These are phyloP conservation scores for Umbelopsis sp. DNA, from an alignment of 192 early-diverging fungal species.

Conservation along the genomic window DNA sequence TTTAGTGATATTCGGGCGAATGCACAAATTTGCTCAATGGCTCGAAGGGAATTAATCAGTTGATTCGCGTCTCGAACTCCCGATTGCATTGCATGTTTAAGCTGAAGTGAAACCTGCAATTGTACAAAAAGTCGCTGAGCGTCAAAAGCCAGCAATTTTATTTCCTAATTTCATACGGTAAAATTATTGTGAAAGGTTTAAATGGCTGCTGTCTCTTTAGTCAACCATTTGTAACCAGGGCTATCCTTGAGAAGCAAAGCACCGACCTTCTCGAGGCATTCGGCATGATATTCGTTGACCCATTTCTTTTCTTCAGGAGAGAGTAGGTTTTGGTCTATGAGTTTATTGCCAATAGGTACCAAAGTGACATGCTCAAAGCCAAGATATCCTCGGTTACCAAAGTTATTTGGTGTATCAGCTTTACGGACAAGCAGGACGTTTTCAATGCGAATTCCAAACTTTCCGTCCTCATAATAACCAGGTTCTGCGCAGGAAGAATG, in stretches of 20 bases:
- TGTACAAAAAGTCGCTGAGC: not conserved
- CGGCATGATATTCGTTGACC: slow-evolving; percentile 85
- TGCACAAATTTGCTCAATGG: not conserved
- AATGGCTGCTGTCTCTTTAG: slow-evolving; percentile 75
- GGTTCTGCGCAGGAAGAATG: slow-evolving; percentile 59
- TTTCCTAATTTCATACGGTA: not conserved
- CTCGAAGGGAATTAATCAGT: not conserved
- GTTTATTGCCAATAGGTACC: slow-evolving; percentile 84
- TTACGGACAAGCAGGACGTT: slow-evolving; percentile 85
- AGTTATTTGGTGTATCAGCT: slow-evolving; percentile 75
- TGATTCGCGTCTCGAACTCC: not conserved
- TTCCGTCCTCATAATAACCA: slow-evolving; percentile 96
- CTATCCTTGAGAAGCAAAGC: slow-evolving; percentile 72
- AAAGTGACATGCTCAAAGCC: slow-evolving; percentile 93
- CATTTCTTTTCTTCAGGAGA: slow-evolving; percentile 76
- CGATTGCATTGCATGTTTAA: slow-evolving; percentile 9
- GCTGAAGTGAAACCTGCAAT: not conserved
- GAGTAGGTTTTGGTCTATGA: slow-evolving; percentile 75
- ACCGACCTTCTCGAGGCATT: slow-evolving; percentile 76
- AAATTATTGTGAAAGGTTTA: slow-evolving; percentile 37
- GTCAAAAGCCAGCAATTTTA: not conserved
- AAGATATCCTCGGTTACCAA: slow-evolving; percentile 79
- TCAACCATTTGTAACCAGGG: slow-evolving; percentile 78
- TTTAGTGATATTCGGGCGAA: not conserved
- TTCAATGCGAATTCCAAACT: slow-evolving; percentile 97